Base-by-base conservation (phyloP, 805 yeast species). In the Cyberlindnera amylophila region DNA sequence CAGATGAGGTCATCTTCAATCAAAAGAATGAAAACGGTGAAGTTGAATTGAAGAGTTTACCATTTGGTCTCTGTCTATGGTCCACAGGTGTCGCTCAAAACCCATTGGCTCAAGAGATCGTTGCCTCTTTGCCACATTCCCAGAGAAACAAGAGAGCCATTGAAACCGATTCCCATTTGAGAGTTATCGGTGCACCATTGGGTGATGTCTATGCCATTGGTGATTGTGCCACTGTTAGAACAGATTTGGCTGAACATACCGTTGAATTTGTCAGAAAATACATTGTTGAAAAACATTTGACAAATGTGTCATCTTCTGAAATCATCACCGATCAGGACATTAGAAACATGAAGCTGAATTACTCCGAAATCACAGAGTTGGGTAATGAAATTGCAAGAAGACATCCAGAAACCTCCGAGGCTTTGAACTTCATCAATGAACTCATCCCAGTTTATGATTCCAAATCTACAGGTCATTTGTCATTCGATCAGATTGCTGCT, bases 201-300 rank as follows among this genome's bases (percentile, higher is more conserved):
- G 85, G 84, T 44, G 83, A 78, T 45, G 82, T 80, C 21, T 81
- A 81, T 53, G 86, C 86, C 3, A 77, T 81, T 52, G 88, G 88
- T 36, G 88, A 81, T 59, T 81, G 87, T 54, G 66, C 86, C 2
- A 80, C 86, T 1, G 75, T 81, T 18, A 73, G 83, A 52, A 74
- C 82, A 1, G 78, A 77, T 37, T 57, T 79, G 33, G 77, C 80
- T 10, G 77, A 71, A 31, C 79, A 78, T 47, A 71, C 81, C 14
- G 71, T 74, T 24, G 72, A 71, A 42, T 68, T 74, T 44, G 66
- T 81, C 48, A 66, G 74, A 52, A 70, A 64, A 46, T 70, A 64
- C 52, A 69, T 70, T 40, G 66, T 66, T 43, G 71, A 70, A 38
- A 71, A 63, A 45, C 74, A 71, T 43, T 52, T 67, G 37, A 47